Evolutionary conservation across 2,329 filamentous ascomycete genomes (phyloP), one percentile per base, ranked within the genome.

Genomic region (Pyricularia sp.): DNA sequence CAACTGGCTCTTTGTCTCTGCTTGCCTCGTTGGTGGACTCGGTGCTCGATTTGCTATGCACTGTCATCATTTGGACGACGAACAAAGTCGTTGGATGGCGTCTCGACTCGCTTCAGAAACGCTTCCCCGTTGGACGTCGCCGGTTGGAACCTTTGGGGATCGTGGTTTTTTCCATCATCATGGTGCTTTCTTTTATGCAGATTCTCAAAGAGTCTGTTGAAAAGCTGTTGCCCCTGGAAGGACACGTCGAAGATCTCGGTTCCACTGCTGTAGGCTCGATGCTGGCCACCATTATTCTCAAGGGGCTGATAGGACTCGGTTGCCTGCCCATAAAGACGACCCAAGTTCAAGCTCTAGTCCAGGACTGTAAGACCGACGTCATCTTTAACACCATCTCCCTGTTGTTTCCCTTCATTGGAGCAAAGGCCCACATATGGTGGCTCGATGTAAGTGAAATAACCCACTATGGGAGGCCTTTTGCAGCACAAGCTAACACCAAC

Each of bases 181-280:
- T 95, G 91, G 90, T 94, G 71, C 93, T 90, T 0, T 92, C 90
- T 0, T 94, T 95, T 79, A 87, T 88, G 72, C 92, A 95, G 78
- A 92, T 95, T 59, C 87, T 85, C 55, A 81, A 94, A 14, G 82
- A 93, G 78, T 61, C 58, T 4, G 58, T 26, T 4, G 58, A 61
- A 17, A 61, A 61, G 58, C 58, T 61, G 58, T 25, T 11, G 58
- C n/a, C 58, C n/a, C n/a, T 61, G n/a, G 58, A 61, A 17, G 58
- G 58, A 11, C 58, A 61, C 23, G 58, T 61, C 58, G 58, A 61
- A 26, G 58, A 61, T 7, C 58, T 61, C n/a, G 58, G 58, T 12
- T n/a, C 58, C 58, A 61, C 58, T 61, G 58, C 58, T 12, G 58
- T 61, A 23, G 58, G 14, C 25, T 61, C 58, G 9, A 61, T 61